Base-by-base conservation (phyloP, 441 rosid genomes). In the Sinapis alba region DNA sequence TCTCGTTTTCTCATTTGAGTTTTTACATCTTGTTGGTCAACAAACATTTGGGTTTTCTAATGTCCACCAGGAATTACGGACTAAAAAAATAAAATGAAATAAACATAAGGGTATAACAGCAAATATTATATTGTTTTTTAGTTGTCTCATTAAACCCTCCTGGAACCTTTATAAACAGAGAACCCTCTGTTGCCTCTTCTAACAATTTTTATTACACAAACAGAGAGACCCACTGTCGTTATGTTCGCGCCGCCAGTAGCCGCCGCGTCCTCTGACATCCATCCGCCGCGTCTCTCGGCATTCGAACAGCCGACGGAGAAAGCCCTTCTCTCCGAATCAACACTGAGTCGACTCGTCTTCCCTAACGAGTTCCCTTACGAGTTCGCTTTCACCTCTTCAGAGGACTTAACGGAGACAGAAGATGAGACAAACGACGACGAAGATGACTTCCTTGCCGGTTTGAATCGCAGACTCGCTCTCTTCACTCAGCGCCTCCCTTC, bases 361-460 rank as follows among this genome's bases (percentile, higher is more conserved):
- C 97, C 98, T 0, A 45, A 74, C 19, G 99, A 94, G 88, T 90
- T 92, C 62, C 97, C 96, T 15, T 90, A 88, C 83, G 97, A 92
- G 86, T 78, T 79, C 7, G 71, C 70, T 21, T 74, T 80, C 16
- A n/a, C 78, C 45, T 68, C 83, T 0, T 83, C 90, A 0, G 90
- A 65, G 1, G 94, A 82, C 38, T 85, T 89, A 7, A 78, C 84
- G 3, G 76, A 53, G 76, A 72, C 76, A n/a, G 91, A 88, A 81
- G 70, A 84, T 0, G 92, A 86, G 58, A 80, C 79, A 30, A 80
- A 82, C 68, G 94, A 91, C 73, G 92, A 91, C 73, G 92, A 88
- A 68, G 92, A 89, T 18, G 90, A 85, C 58, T 88, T 90, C 56
- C 71, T 91, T 0, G 90, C 88, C 56, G 96, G 90, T 27, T 68